phyloP scores from a whole-genome alignment of 2,329 filamentous ascomycete genomes.

The Sphaerulina vaccinii region DNA sequence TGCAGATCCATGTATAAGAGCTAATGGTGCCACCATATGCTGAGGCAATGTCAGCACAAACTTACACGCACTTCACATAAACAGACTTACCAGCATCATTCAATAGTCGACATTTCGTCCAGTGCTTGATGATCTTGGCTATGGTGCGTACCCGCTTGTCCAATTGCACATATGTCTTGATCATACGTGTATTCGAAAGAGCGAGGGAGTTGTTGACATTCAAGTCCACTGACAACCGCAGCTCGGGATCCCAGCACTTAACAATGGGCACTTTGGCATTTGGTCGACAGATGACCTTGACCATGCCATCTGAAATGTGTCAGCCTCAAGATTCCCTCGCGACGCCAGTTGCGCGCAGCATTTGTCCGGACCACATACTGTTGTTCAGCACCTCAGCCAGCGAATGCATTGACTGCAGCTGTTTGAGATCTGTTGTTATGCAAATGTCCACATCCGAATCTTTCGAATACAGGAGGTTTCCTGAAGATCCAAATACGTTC shows the following conservation, averaged over 20 bases:
- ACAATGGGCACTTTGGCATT: constrained; percentile 97
- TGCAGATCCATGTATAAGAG: constrained; percentile 98
- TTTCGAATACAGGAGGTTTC: constrained; percentile 89
- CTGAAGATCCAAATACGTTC: constrained; percentile 95
- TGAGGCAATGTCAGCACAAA: constrained; percentile 40
- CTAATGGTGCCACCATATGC: constrained; percentile 91
- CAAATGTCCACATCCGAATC: constrained; percentile 99
- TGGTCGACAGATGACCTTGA: constrained; percentile 91
- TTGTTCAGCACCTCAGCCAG: constrained; percentile 82
- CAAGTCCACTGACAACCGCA: constrained; percentile 89
- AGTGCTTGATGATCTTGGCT: constrained; percentile 97
- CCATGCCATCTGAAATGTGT: constrained; percentile 76
- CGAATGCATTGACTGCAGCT: constrained; percentile 84
- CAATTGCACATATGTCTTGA: constrained; percentile 91
- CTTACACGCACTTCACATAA: too few relatives aligned
- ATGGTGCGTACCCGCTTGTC: constrained; percentile 87
- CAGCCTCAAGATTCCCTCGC: constrained; percentile 19
- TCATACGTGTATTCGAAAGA: constrained; percentile 95
- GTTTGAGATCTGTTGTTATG: constrained; percentile 87
- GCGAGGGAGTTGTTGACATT: constrained; percentile 98
- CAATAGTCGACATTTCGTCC: constrained; percentile 87
- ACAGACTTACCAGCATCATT: constrained; percentile 83
- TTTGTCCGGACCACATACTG: constrained; percentile 60
- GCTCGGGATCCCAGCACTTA: constrained; percentile 95
- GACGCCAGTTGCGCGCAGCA: not conserved